Base-by-base conservation (phyloP, 1,284 basidiomycete species). In the Neonothopanus nambi region DNA sequence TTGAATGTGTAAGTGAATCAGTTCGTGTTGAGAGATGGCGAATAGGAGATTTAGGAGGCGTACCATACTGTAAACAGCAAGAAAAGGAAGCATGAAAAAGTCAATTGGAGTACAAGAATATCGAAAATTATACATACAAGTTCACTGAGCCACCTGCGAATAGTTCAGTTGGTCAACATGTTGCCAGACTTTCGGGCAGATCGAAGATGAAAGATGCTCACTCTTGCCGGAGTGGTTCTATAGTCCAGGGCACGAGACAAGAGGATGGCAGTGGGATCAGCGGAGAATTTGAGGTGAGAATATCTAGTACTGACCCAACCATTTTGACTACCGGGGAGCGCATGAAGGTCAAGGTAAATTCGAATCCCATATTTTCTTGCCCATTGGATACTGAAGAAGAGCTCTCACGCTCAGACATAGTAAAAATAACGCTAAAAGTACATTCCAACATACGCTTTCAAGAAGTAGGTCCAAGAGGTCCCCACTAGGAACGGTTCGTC, bases 351-450 rank as follows among this genome's bases (percentile, higher is more conserved):
- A 48, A 96, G 80, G 69, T 91, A 91, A 64, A 96, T 88, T 44
- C 94, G 84, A 50, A 97, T 30, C 6, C 94, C 94, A 67, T 97
- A 97, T 72, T 96, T 96, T 63, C 93, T 82, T 24, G 86, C 89
- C 94, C 94, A 96, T 59, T 83, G 72, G 58, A 95, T 80, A 5
- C 89, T 91, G 35, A 20, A 15, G 12, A 18, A 11, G 24, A 24
- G 5, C 13, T 9, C 24, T 23, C 21, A 18, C 35, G 23, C 5
- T 30, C 12, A 15, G 20, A 21, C 13, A 18, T 9, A 20, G 11
- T 21, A 35, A 11, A 23, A 21, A 17, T 48, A 48, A 13, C 12
- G 26, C 35, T 37, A 21, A 15, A 21, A 20, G 39, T 39, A 43
- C 8, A 9, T 18, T n/a, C 38, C 3, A 4, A 15, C 39, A 45